Evolutionary conservation across 2,329 filamentous ascomycete genomes (phyloP), one percentile per base, ranked within the genome.

Genomic region (Leptographium wingfieldii): DNA sequence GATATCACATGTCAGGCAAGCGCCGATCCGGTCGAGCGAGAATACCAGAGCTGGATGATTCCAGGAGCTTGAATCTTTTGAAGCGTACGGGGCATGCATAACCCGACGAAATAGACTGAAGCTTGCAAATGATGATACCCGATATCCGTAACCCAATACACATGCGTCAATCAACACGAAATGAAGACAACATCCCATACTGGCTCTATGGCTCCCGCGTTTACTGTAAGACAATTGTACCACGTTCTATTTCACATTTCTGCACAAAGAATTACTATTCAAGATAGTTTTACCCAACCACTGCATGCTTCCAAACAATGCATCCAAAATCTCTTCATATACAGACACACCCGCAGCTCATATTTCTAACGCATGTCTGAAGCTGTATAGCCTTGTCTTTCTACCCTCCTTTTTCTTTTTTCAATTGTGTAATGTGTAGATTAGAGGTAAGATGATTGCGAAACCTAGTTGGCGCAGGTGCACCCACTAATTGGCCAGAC

Each of bases 1-100:
- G 79, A 75, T 40, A 68, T 79, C 3, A 77, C 76, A 1, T 65
- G 75, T 33, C 81, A 82, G 67, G 74, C 74, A 2, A 78, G 75
- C 62, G 68, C 70, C 27, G 64, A 66, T 43, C 33, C 61, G 5
- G 63, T 68, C 10, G 69, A 72, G 53, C 57, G 64, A 12, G 59
- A 67, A 56, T 64, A 65, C 53, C 63, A 63, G 57, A 64, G 65
- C 51, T 69, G 60, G 59, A 63, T 66, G 56, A 65, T 58, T 48
- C 35, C 29, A 22, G 56, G 55, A 43, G 63, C n/a, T 29, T 43
- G 9, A 25, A n/a, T 43, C 12, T 16, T 48, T 22, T 22, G 22
- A 22, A 22, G 22, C 2, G 7, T 9, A 19, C 43, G 38, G 38
- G 38, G 14, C 12, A 40, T 40, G 38, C 38, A 9, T 5, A 40